Evolutionary conservation across 1,139 yeast genomes (phyloP).

Genomic region (Cylindricascospora bacillispora): DNA sequence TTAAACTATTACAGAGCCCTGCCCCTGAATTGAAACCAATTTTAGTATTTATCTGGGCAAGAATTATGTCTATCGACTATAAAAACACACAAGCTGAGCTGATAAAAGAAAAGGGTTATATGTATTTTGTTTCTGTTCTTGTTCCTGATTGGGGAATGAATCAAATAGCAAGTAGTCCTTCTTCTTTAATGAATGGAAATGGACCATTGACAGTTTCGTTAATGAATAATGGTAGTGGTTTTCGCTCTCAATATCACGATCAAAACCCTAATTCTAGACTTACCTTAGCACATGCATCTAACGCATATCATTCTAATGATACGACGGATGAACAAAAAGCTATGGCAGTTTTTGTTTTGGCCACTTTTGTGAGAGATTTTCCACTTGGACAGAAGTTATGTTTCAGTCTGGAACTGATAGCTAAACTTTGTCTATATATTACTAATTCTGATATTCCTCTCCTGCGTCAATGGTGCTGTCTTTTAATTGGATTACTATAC

Average conservation of each 20-base stretch:
- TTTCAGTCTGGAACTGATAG: constrained; percentile 58
- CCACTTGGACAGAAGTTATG: constrained; percentile 71
- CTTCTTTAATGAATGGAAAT: constrained; percentile 8
- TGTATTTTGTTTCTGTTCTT: constrained; percentile 72
- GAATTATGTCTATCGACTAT: constrained; percentile 92
- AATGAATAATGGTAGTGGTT: constrained; percentile 11
- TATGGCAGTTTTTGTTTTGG: constrained; percentile 83
- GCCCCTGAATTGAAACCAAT: constrained; percentile 94
- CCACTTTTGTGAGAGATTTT: constrained; percentile 72
- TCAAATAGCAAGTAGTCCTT: constrained; percentile 25
- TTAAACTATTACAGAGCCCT: constrained; percentile 82
- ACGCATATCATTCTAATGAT: constrained; percentile 21
- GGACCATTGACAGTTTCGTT: constrained; percentile 25
- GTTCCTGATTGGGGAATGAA: constrained; percentile 34
- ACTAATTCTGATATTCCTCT: constrained; percentile 72
- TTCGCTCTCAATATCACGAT: constrained; percentile 11
- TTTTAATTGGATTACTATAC: constrained; percentile 70
- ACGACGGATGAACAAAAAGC: constrained; percentile 78
- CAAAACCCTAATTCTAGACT: constrained; percentile 10
- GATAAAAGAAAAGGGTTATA: constrained; percentile 81
- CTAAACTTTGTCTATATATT: constrained; percentile 54
- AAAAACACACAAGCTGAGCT: constrained; percentile 84
- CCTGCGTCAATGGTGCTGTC: constrained; percentile 82
- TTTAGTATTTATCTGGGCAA: constrained; percentile 90
- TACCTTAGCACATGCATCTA: constrained; percentile 7